Base-by-base conservation (phyloP, 495 filamentous ascomycete genomes). In the Penicillium mononematosum region DNA sequence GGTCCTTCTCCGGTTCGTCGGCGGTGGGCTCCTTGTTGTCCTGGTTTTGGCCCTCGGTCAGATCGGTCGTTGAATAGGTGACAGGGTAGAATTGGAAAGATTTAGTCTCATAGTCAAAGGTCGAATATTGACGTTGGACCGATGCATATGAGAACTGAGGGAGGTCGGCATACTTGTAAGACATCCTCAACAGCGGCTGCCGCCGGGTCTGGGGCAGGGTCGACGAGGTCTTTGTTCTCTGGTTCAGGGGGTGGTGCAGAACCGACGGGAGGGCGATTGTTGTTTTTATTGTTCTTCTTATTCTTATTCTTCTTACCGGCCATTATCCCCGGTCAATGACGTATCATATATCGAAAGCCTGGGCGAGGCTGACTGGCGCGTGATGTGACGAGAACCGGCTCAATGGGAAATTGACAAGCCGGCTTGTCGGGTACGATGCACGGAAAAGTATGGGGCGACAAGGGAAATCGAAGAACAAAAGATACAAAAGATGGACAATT, bases 91-190 rank as follows among this genome's bases (percentile, higher is more conserved):
- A 68, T 52, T 70, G 65, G 51, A 66, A 74, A 57, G 64, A 59
- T 31, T 67, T 45, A 58, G 69, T 74, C 57, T 63, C 59, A 60
- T 49, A 68, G 58, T 80, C 70, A 59, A 68, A 75, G 41, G 71
- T 70, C 62, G 76, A 72, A 59, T 76, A 78, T 44, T 66, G 66
- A 72, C 64, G 52, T 34, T 70, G 62, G 61, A 74, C 65, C 42
- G 55, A 64, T 54, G 76, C 70, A 64, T 78, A 78, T 44, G 70
- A 31, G 66, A 66, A 78, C 44, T 55, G 54, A 58, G 76, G 70
- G 65, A 77, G 50, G 41, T 68, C 25, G 65, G 76, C 77, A 72
- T 80, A 80, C 74, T 75, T 61, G 67, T 63, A 66, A 44, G 45
- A 62, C 73, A 77, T 76, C 65, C 67, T 74, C 65, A 49, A 50